Evolutionary conservation across 495 filamentous ascomycete genomes (phyloP), one percentile per base, ranked within the genome.

Genomic region (Penicillium coprophilum): DNA sequence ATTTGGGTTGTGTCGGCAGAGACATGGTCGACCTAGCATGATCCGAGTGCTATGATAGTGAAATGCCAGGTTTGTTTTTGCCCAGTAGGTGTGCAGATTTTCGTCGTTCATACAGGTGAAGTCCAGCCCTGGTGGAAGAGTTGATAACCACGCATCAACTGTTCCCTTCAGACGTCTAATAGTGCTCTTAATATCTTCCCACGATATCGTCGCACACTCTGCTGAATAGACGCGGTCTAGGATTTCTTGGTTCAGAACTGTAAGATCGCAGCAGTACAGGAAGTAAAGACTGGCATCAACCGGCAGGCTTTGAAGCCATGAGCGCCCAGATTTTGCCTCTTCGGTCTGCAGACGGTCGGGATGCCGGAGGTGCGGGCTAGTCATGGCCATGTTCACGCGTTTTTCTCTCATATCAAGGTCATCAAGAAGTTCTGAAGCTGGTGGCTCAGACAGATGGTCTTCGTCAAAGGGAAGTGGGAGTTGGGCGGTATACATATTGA

Each of bases 381-480:
- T 67, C 58, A 76, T 64, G 11, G 65, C 68, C 2, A 57, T 61
- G 30, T 71, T 65, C 6, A 78, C 58, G n/a, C 57, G 49, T 11
- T 74, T 66, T 4, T 74, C 69, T 36, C 74, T 63, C 9, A 71
- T 6, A 0, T 56, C 50, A 2, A 58, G 48, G 24, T 73, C 58
- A 6, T 69, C 62, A 11, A 77, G 63, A 24, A 76, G 32, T 41
- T 66, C 52, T 2, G 62, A 48, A 23, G 67, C 68, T 3, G 53
- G 46, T 11, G 72, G 67, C 12, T 75, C 66, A 41, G 64, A 59
- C 19, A 81, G 58, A 24, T 69, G 63, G 3, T 83, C 80, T 60
- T 87, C 83, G 46, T 82, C 77, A 28, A 85, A 68, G 11, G 84
- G 81, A 11, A 82, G 62, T 1, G 86, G 85, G 54, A 86, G 66